Conservation (phyloP, 805 yeast species). For the Myxozyma monticola region DNA sequence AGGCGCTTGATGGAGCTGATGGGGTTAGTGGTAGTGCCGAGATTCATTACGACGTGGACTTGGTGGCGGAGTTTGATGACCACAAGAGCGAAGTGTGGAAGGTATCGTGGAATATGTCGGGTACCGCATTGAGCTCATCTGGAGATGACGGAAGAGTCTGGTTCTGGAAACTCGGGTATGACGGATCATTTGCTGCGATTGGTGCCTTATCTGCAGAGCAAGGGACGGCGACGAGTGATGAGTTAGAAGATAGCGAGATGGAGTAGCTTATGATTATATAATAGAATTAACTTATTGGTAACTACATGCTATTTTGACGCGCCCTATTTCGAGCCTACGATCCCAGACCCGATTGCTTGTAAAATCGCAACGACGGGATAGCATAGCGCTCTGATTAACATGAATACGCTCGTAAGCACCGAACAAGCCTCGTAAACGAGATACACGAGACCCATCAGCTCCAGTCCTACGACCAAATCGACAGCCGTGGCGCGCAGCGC, state of each 20-base stretch:
- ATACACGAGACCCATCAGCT: constrained; percentile 9
- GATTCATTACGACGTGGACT: constrained; percentile 49
- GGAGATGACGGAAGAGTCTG: constrained; percentile 94
- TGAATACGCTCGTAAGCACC: constrained; percentile 3
- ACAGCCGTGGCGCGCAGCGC: constrained; percentile 9
- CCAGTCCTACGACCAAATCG: constrained; percentile 8
- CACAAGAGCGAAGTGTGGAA: constrained; percentile 93
- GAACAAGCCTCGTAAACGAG: constrained; percentile 1
- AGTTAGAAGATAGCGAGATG: constrained; percentile 9
- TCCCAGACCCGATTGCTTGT: not conserved
- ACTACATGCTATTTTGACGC: not conserved
- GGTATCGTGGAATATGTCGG: constrained; percentile 92
- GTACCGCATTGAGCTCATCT: constrained; percentile 86
- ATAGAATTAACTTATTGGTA: not conserved
- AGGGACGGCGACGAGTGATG: constrained; percentile 1
- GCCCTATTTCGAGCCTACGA: not conserved
- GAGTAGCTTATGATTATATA: constrained; percentile 3
- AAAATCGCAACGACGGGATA: constrained; percentile 16
- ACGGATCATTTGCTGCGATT: constrained; percentile 86
- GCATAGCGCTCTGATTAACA: constrained; percentile 6
- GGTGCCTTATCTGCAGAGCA: constrained; percentile 72
- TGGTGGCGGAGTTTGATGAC: constrained; percentile 67
- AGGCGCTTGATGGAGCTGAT: not conserved
- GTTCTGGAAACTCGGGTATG: constrained; percentile 86
- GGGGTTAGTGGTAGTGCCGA: not conserved